Evolutionary conservation across 805 yeast genomes (phyloP).

Genomic region (Saccharomycopsis sp.): DNA sequence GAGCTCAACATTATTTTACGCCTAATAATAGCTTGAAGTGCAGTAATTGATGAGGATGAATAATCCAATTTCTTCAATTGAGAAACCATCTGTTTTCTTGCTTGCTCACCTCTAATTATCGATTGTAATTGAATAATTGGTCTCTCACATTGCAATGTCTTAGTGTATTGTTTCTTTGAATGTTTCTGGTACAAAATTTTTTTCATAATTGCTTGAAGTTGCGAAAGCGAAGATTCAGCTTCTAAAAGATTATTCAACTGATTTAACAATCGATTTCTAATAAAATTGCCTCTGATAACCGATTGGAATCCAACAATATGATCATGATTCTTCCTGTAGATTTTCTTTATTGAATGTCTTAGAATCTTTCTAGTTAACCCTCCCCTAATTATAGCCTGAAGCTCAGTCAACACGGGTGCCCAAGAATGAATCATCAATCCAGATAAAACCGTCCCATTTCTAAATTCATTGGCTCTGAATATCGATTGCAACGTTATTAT

Average conservation of each 20-base stretch:
- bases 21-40: constrained; percentile 11
- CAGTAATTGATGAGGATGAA: neutral
- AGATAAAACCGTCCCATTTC: constrained; percentile 18
- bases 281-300: constrained; percentile 33
- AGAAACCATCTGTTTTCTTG: constrained; percentile 16
- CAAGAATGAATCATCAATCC: constrained; percentile 3
- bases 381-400: constrained; percentile 51
- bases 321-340: constrained; percentile 21
- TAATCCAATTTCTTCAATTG: constrained; percentile 5
- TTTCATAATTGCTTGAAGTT: constrained; percentile 35
- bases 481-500: constrained; percentile 40
- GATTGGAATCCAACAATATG: constrained; percentile 31
- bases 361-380: constrained; percentile 26
- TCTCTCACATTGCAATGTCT: constrained; percentile 25
- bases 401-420: constrained; percentile 20
- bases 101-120: constrained; percentile 26
- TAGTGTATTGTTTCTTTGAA: constrained; percentile 22
- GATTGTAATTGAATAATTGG: constrained; percentile 36
- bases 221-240: constrained; percentile 23
- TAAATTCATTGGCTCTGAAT: constrained; percentile 25
- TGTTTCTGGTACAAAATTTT: constrained; percentile 27
- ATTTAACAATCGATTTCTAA: constrained; percentile 26
- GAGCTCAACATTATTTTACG: neutral
- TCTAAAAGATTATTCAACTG: constrained; percentile 20
- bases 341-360: constrained; percentile 27